Base-by-base conservation (phyloP, 176 grass and related monocot species). In the Aegilops speltoides region DNA sequence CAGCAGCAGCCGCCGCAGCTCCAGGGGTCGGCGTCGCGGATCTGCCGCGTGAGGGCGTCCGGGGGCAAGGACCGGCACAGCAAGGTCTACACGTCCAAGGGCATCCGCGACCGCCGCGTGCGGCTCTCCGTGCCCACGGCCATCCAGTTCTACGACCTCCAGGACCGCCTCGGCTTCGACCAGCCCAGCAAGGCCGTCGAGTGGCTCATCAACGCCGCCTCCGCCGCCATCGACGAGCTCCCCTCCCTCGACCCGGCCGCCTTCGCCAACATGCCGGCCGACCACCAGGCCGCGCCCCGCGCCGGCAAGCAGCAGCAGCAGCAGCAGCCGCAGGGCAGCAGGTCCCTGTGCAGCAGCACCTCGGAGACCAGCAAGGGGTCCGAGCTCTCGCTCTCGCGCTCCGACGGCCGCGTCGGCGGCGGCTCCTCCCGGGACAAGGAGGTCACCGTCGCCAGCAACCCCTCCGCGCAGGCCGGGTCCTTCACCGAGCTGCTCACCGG, bases 141-240 rank as follows among this genome's bases (percentile, higher is more conserved):
- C 52, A 97, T 97, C 88, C 92, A 94, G 83, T 94, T 97, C 90
- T 97, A 97, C 78, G 95, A 97, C 83, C 82, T 97, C 81, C 95
- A 97, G 83, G 95, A 94, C 61, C 95, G 95, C 28, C 90, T 97
- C 14, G 95, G 95, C 36, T 91, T 80, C 76, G 92, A 97, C 88
- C 95, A 94, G 84, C 92, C 95, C 3, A 97, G 95, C 88, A 97
- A 97, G 81, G 95, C 92, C 77, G 87, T 97, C 81, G 92, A 97
- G 36, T 97, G 95, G 95, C 92, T 97, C 84, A 87, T 97, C 81
- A 91, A 97, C 80, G 90, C 90, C n/a, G 95, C 95, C 50, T 3
- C 88, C 41, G 31, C 77, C 60, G 88, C 92, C 77, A 97, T 97
- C 85, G 92, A 97, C 19, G 77, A 87, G 62, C 90, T 97, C 25